Evolutionary conservation across 805 yeast genomes (phyloP).

Genomic region (Torulaspora microellipsoides): DNA sequence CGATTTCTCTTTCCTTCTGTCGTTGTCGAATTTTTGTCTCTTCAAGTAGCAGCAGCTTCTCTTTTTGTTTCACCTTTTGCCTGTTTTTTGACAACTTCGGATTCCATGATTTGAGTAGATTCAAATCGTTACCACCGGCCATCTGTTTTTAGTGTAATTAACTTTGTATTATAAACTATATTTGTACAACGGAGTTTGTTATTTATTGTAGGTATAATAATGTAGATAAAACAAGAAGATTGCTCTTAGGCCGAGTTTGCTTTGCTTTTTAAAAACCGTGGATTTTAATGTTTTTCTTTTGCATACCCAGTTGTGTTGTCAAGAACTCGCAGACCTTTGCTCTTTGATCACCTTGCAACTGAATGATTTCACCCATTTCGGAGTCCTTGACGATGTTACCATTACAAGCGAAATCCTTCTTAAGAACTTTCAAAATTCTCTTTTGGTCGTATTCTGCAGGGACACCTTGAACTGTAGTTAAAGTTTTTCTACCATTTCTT

Average conservation of each 20-base stretch:
- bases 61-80: conserved; percentile 77
- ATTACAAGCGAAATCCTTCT: conserved; percentile 98
- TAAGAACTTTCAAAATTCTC: conserved; percentile 86
- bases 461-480: conserved; percentile 97
- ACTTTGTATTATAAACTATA: too few species aligned
- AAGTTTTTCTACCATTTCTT: conserved; percentile 98
- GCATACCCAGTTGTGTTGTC: conserved; percentile 78
- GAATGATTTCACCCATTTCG: conserved; percentile 94
- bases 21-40: conserved; percentile 58
- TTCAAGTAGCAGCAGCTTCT: conserved; percentile 73
- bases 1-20: conserved; percentile 57
- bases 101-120: conserved; percentile 93
- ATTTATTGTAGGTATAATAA: too few species aligned
- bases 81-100: conserved; percentile 84
- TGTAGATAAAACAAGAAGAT: too few species aligned
- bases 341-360: conserved; percentile 98
- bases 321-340: conserved; percentile 91
- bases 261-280: conserved; percentile 85
- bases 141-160: conserved; percentile 17
- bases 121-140: conserved; percentile 62
- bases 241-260: too few species aligned
- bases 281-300: conserved; percentile 94
- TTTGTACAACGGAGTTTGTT: too few species aligned
- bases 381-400: conserved; percentile 97
- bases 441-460: conserved; percentile 93